phyloP scores from a whole-genome alignment of 164 flowering plant genomes.

The Chloranthus sessilifolius region DNA sequence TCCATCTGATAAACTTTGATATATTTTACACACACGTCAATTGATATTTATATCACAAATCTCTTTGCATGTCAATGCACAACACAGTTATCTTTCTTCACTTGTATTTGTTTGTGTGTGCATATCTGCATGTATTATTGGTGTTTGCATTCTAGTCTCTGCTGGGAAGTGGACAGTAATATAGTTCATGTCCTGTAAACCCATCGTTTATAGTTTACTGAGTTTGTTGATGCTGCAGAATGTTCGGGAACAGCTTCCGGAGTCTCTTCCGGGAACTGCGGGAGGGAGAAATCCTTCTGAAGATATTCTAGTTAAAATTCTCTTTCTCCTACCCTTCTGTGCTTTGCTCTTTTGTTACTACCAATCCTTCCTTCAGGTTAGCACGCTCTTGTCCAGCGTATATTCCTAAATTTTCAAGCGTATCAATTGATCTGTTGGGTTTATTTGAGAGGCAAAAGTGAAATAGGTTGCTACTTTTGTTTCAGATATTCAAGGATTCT shows the following conservation, averaged over 20 bases:
- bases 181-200: too few species aligned
- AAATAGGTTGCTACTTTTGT: conserved; percentile 6
- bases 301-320: conserved; percentile 47
- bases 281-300: conserved; percentile 83
- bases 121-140: neutral
- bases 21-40: too few species aligned
- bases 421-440: neutral
- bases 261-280: conserved; percentile 89
- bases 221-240: conserved; percentile 45
- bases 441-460: neutral
- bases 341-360: conserved; percentile 45
- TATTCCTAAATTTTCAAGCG: neutral
- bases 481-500: conserved; percentile 40
- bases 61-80: too few species aligned
- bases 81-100: too few species aligned
- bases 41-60: too few species aligned
- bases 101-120: neutral
- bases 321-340: conserved; percentile 65
- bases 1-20: too few species aligned
- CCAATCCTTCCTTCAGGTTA: conserved; percentile 64
- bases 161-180: too few species aligned
- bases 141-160: too few species aligned
- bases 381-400: conserved; percentile 7
- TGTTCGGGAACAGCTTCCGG: conserved; percentile 69
- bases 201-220: neutral